Evolutionary conservation across 345 rosid genomes (phyloP).

Genomic region (Populus deltoides): DNA sequence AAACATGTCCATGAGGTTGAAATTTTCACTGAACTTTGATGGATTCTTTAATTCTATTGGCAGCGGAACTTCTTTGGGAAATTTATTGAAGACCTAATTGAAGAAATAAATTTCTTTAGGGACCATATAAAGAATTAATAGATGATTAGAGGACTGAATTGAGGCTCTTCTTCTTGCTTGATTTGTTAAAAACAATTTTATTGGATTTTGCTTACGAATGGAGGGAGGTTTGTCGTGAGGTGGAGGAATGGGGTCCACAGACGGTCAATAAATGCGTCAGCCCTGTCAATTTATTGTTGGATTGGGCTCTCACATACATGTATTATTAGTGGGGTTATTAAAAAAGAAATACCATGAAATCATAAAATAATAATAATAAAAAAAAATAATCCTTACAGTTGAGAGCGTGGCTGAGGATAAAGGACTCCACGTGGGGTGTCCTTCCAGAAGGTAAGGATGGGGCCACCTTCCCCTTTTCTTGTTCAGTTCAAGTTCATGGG

Average conservation of each 20-base stretch:
- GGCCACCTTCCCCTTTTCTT: background rate
- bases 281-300: constrained; percentile 25
- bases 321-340: background rate
- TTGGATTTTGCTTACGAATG: no score
- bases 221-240: constrained; percentile 17
- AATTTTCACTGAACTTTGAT: no score
- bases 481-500: background rate
- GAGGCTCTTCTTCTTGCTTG: background rate
- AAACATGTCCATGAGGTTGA: no score
- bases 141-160: background rate
- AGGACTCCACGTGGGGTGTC: constrained; percentile 22
- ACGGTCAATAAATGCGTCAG: constrained; percentile 34
- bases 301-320: background rate
- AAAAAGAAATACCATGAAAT: background rate
- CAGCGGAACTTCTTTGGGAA: no score
- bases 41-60: no score
- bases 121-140: background rate
- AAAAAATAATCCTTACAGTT: constrained; percentile 17
- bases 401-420: constrained; percentile 24
- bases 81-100: no score
- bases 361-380: background rate
- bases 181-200: no score
- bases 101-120: background rate
- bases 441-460: constrained; percentile 21
- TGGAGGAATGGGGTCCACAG: background rate